Evolutionary conservation across 2,329 filamentous ascomycete species (phyloP), one percentile per base, ranked within the genome.

Genomic region (Colletotrichum tropicale): DNA sequence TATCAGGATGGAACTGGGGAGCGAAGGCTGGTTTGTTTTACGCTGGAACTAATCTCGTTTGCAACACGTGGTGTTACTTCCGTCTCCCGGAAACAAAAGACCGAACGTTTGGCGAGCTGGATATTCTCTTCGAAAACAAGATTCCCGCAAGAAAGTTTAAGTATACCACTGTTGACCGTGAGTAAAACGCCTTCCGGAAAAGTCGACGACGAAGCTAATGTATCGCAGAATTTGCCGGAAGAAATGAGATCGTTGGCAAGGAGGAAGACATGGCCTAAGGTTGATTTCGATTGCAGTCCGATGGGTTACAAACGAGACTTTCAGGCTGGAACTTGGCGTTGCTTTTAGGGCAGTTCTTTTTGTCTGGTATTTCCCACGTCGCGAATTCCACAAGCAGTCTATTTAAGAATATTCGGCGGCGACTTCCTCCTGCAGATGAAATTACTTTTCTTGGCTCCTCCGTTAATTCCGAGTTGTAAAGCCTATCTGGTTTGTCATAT

Each of bases 1-100:
- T 9, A 10, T 9, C 21, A 70, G 84, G 82, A 6, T 86, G 84
- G 84, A 84, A 87, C 70, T 80, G 82, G 13, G 82, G 84, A 76
- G 85, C 83, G 8, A 85, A 85, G 79, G 85, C 84, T 83, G 85
- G 84, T 21, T 86, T 86, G 78, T 87, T 87, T 78, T 86, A 85
- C 84, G 83, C 82, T 6, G 80, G 77, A 7, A 74, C 84, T 48
- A 82, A 83, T 10, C 81, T 83, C 10, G 72, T 87, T 15, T 85
- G 84, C 2, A 80, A 83, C 2, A 68, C 84, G 18, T 87, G 85
- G 85, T 84, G 83, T 8, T 87, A 82, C 73, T 87, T 86, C 80
- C 83, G 86, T 21, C 79, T 87, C 68, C 84, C 85, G 10, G 86
- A 88, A 80, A 86, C 85, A 61, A 87, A 87, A 81, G 85, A 83